Evolutionary conservation across 257 asterid species (phyloP).

Genomic region (Forsythia suspensa): DNA sequence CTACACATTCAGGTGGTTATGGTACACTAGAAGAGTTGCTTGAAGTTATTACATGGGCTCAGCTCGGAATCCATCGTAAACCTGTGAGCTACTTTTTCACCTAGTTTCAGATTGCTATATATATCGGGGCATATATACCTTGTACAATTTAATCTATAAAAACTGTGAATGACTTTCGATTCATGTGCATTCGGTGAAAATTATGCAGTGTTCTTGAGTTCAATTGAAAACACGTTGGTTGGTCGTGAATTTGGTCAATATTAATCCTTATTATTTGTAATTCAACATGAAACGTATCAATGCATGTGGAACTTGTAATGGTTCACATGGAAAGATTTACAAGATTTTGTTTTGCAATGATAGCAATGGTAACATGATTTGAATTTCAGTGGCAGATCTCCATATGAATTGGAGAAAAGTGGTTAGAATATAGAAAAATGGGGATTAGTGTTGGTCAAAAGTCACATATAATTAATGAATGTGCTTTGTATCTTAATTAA

Average conservation of each 20-base stretch:
- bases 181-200: background rate
- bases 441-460: conserved; percentile 19
- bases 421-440: background rate
- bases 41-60: conserved; percentile 99
- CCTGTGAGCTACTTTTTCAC: conserved; percentile 52
- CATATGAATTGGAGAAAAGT: conserved; percentile 19
- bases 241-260: conserved; percentile 30
- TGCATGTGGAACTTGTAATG: conserved; percentile 27
- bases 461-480: background rate
- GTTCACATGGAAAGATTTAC: conserved; percentile 29
- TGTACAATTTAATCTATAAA: background rate
- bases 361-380: conserved; percentile 13
- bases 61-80: conserved; percentile 88
- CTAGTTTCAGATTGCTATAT: background rate
- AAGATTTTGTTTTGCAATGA: conserved; percentile 25
- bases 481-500: background rate
- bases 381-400: background rate
- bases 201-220: no score
- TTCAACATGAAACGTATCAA: conserved; percentile 21
- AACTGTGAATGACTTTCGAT: background rate
- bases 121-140: background rate
- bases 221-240: background rate
- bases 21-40: conserved; percentile 98
- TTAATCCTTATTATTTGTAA: conserved; percentile 9
- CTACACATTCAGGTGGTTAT: conserved; percentile 66